Evolutionary conservation across 129 eudicot genomes (phyloP), one percentile per base, ranked within the genome.

Genomic region (Lactuca sativa): DNA sequence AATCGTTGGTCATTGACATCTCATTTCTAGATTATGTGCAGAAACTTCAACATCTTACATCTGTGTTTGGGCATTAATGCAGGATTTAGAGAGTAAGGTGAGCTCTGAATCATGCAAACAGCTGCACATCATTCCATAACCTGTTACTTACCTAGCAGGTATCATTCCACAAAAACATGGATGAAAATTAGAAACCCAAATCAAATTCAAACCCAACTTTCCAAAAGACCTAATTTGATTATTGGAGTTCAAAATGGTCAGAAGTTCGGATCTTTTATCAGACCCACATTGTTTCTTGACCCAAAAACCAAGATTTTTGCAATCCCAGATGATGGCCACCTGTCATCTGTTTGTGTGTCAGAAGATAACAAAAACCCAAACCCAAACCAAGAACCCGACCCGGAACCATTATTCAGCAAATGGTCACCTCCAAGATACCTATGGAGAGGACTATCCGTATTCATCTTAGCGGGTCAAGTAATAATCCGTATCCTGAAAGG

Each of bases 361-460:
- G 89, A 84, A 70, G 89, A 84, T 38, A 74, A 62, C 73, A 59
- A 70, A 71, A 82, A 66, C 25, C 66, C 65, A 10, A 25, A 67
- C 6, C 74, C 74, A 17, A 55, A 7, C 9, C 67, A 68, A 17
- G 88, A 86, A 51, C 44, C 64, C 34, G 78, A 66, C 6, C 60
- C 85, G 14, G 78, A 66, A 6, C 60, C 85, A n/a, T 67, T 83
- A 55, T 81, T 93, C 37, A 83, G 81, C 72, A 85, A 76, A 65
- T 93, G 98, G 98, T 72, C 96, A 65, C 98, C 98, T 52, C 98
- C 98, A 4, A 59, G 72, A 62, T 78, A 80, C 80, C 71, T 93
- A 57, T 89, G 96, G 98, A 75, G 96, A 76, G 96, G 92, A 62
- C 60, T 93, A 59, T 82, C 96, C 2, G 85, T 78, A 15, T 77